Base-by-base conservation (phyloP, 1,139 yeast genomes). In the Taphrina wiesneri region DNA sequence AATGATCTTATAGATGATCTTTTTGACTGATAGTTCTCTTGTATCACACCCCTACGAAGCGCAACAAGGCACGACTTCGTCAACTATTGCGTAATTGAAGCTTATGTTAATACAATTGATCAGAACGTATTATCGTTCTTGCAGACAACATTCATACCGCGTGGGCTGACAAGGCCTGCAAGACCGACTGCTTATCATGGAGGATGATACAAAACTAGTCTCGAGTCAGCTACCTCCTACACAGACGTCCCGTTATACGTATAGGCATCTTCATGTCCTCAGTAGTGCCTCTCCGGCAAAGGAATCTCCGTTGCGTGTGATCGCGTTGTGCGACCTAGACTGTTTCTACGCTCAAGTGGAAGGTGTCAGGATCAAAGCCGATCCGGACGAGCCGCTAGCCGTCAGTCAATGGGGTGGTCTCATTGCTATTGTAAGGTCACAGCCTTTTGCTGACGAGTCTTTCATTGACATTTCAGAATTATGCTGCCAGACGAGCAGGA, bases 331-430 rank as follows among this genome's bases (percentile, higher is more conserved):
- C 45, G 99, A 93, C 76, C 82, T 90, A 71, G 96, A 93, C 77
- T 97, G 98, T 15, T 93, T 92, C 76, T 93, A 89, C 76, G 80
- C 99, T 0, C 99, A 93, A 73, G 95, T 88, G 43, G 98, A 93
- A 73, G 95, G 88, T 72, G 79, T 89, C 6, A 77, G 97, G 53
- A 80, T 90, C 26, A 86, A 86, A 0, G 77, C 87, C 13, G 77
- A 85, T 0, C 79, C 79, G 1, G 84, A 85, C 1, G 92, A 86
- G 68, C 98, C 99, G 0, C 88, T 93, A 1, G 97, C 92, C 0
- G 92, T 98, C 75, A 90, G 90, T 3, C 99, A 93, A 73, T 93
- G 99, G 99, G 82, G 82, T 65, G 82, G 92, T 0, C 78, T 93
- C 4, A 92, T 93, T 67, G 99, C 99, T 0, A 96, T 93, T 0